phyloP scores from a whole-genome alignment of 805 yeast species.

The Kurtzmaniella cleridarum region DNA sequence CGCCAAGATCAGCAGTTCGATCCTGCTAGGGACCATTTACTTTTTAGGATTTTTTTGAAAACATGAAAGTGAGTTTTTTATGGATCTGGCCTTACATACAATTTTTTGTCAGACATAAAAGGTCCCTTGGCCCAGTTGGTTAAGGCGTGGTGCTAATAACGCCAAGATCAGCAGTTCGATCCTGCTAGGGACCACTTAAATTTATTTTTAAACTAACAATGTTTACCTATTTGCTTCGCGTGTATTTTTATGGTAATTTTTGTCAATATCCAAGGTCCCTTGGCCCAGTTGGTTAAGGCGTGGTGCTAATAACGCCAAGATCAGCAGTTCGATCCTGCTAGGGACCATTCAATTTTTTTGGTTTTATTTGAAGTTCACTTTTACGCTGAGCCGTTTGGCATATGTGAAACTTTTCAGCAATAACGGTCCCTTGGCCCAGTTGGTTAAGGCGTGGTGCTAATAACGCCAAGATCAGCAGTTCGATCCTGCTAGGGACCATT shows the following conservation, averaged over 20 bases:
- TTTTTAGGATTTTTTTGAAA: no score
- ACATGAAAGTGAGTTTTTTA: no score
- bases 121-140: constrained; percentile 54
- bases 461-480: constrained; percentile 71
- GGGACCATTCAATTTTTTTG: no score
- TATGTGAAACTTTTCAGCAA: no score
- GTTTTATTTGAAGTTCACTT: no score
- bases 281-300: constrained; percentile 53
- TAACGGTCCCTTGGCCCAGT: constrained; percentile 49
- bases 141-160: constrained; percentile 51
- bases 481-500: constrained; percentile 84
- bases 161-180: constrained; percentile 80
- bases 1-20: constrained; percentile 79
- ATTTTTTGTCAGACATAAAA: no score
- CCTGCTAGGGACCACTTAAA: constrained; percentile 80
- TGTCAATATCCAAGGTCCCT: no score
- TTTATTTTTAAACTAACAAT: no score
- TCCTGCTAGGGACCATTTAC: constrained; percentile 74
- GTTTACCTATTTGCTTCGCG: no score
- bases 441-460: constrained; percentile 51
- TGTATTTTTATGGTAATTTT: no score
- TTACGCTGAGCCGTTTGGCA: no score
- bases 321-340: constrained; percentile 88
- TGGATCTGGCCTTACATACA: no score
- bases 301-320: constrained; percentile 55